These are phyloP conservation scores for Gossypioides kirkii DNA, from an alignment of 345 rosid genomes.

Conservation along the genomic window DNA sequence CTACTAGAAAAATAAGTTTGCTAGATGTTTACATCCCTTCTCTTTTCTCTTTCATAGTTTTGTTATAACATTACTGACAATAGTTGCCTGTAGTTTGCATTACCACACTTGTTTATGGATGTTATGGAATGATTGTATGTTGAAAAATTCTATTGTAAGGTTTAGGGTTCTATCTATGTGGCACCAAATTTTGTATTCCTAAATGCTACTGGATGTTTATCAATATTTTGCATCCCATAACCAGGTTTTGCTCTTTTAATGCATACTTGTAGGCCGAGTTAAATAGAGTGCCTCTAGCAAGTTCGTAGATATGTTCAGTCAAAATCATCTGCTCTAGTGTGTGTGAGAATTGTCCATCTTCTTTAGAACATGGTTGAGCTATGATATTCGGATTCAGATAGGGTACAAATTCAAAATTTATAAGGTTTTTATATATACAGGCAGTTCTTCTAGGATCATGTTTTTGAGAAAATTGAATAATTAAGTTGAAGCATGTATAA, in stretches of 20 bases:
- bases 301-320: no score
- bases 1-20: constrained; percentile 6
- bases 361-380: neutral
- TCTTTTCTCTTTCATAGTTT: neutral
- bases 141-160: neutral
- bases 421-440: neutral
- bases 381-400: no score
- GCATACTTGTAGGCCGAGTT: no score
- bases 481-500: no score
- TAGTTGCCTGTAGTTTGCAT: neutral
- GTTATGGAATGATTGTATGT: neutral
- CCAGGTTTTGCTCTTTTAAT: no score
- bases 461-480: no score
- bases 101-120: neutral
- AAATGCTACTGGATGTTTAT: neutral
- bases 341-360: neutral
- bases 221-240: no score
- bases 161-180: neutral
- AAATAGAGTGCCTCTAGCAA: no score
- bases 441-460: neutral
- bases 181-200: neutral
- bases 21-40: neutral
- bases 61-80: neutral
- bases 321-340: no score
- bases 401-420: no score